Conservation (phyloP, 352 stramenopile species). For the Globisporangium nodosum region DNA sequence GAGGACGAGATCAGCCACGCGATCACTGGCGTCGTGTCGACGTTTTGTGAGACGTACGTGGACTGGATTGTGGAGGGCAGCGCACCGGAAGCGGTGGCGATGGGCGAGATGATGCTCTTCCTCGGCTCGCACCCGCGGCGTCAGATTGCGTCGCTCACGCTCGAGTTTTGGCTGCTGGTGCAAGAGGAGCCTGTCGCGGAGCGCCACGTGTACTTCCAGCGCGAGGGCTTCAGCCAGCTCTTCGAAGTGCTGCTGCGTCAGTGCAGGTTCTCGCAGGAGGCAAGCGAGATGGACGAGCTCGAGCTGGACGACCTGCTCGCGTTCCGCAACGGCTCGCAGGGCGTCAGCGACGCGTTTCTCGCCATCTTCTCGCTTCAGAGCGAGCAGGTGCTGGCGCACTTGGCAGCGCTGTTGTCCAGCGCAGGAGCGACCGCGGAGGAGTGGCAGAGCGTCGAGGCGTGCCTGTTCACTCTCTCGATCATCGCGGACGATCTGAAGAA, state of each 20-base stretch:
- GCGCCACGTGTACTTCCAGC: constrained; percentile 47
- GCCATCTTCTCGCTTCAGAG: constrained; percentile 51
- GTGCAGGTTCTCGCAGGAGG: constrained; percentile 40
- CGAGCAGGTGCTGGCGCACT: constrained; percentile 35
- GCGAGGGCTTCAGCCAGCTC: constrained; percentile 46
- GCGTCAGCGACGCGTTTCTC: constrained; percentile 47
- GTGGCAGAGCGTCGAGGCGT: constrained; percentile 56
- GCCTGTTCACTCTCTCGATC: constrained; percentile 47
- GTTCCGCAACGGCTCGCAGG: constrained; percentile 56
- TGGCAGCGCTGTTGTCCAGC: constrained; percentile 24
- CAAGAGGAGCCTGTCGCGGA: constrained; percentile 62
- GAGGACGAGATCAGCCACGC: constrained; percentile 58
- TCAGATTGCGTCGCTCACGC: constrained; percentile 64
- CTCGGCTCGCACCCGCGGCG: constrained; percentile 50
- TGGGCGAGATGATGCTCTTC: constrained; percentile 56
- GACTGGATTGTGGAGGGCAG: constrained; percentile 61
- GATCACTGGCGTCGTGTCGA: constrained; percentile 53
- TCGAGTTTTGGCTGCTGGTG: constrained; percentile 71
- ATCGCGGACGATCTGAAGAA: constrained; percentile 61
- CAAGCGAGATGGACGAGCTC: constrained; percentile 48
- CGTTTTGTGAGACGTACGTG: constrained; percentile 64
- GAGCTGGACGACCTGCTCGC: constrained; percentile 52
- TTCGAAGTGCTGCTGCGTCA: constrained; percentile 58
- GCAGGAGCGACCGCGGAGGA: constrained; percentile 8
- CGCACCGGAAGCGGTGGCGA: constrained; percentile 26